A percentile compares a stretch with the other conserved stretches of the same genome.
These are phyloP conservation scores for Cenococcum geophilum DNA, from an alignment of 495 filamentous ascomycete genomes.

Conservation along the genomic window DNA sequence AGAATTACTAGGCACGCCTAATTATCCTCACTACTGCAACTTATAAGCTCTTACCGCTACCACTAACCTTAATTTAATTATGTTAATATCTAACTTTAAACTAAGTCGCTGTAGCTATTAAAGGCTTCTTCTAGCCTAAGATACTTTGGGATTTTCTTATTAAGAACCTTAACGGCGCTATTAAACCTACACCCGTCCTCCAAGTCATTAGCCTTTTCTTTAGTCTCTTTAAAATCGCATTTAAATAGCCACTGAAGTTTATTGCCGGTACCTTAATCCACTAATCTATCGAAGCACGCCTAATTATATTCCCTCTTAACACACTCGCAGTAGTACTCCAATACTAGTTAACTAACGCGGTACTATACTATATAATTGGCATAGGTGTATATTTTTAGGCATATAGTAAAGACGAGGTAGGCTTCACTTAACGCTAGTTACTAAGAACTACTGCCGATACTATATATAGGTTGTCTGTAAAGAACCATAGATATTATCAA, in stretches of 20 bases:
- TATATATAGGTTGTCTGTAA: too few species aligned
- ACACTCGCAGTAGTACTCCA: too few species aligned
- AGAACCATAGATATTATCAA: too few species aligned
- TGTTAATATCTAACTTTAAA: constrained; percentile 49
- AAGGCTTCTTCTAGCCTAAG: constrained; percentile 98
- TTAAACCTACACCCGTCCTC: constrained; percentile 75
- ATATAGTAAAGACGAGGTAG: too few species aligned
- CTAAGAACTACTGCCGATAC: too few species aligned
- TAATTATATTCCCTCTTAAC: too few species aligned
- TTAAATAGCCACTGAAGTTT: constrained; percentile 54
- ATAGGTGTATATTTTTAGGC: too few species aligned
- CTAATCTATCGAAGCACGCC: constrained; percentile 77
- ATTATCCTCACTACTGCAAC: constrained; percentile 78
- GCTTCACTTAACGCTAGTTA: too few species aligned
- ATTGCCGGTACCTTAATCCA: constrained; percentile 66
- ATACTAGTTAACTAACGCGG: too few species aligned
- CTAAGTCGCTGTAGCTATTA: constrained; percentile 75
- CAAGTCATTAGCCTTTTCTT: constrained; percentile 94
- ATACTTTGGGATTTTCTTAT: constrained; percentile 81
- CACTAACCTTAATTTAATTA: neutral
- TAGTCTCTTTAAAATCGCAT: constrained; percentile 70
- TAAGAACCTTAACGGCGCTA: too few species aligned
- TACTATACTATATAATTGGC: too few species aligned
- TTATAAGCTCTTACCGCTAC: constrained; percentile 55
- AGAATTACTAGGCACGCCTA: constrained; percentile 96